Percentiles rank a stretch among this genome's conserved stretches.
phyloP scores from a whole-genome alignment of 768 basidiomycete species.

The Favolaschia claudopus region DNA sequence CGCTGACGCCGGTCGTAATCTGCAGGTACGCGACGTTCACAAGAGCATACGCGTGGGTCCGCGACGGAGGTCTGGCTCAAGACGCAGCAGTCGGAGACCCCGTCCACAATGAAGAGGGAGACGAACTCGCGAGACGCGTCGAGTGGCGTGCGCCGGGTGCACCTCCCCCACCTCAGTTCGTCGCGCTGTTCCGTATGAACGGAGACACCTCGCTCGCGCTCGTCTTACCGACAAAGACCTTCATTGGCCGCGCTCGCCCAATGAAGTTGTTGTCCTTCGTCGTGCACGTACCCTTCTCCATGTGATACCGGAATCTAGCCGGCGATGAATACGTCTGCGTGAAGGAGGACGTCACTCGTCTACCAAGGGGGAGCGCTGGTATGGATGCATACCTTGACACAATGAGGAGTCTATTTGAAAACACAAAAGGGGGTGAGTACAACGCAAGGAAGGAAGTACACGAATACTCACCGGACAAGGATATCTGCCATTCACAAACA shows the following conservation, averaged over 20 bases:
- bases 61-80: neutral
- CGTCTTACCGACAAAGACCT: neutral
- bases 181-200: neutral
- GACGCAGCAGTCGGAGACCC: neutral
- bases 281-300: conserved; percentile 71
- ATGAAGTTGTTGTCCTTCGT: too few relatives aligned
- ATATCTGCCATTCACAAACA: too few relatives aligned
- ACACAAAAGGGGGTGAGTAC: neutral
- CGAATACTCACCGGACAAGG: neutral
- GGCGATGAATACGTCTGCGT: conserved; percentile 66
- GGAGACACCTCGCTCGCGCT: neutral
- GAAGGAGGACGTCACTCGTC: neutral
- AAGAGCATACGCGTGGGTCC: neutral
- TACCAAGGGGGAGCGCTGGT: neutral
- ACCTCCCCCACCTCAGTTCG: neutral
- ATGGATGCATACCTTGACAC: conserved; percentile 2
- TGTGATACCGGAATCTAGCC: conserved; percentile 73
- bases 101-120: neutral
- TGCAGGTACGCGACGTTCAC: neutral
- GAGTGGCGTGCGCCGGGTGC: neutral
- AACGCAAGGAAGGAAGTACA: neutral
- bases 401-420: neutral
- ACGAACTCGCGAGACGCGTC: neutral
- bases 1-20: neutral
- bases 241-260: neutral